Conservation (phyloP, 495 filamentous ascomycete species). For the Penicillium verhagenii region DNA sequence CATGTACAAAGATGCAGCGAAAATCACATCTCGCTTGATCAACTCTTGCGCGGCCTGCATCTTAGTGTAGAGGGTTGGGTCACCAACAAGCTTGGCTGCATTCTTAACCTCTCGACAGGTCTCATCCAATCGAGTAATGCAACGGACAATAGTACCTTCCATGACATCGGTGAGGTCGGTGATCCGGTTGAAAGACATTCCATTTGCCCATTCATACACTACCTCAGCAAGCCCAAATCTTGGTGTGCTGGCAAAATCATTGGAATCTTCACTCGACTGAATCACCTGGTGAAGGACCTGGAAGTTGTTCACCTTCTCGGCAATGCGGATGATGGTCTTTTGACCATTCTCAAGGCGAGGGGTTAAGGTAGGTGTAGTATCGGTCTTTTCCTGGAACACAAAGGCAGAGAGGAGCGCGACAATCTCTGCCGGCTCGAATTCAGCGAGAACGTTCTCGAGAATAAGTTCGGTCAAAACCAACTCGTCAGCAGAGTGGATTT, state of each 20-base stretch:
- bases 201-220: slow-evolving; percentile 96
- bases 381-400: slow-evolving; percentile 98
- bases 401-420: slow-evolving; percentile 91
- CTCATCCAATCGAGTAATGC: slow-evolving; percentile 90
- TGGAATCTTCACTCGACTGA: slow-evolving; percentile 80
- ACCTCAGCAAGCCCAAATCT: slow-evolving; percentile 95
- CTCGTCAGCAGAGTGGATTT: slow-evolving; percentile 96
- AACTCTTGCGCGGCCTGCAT: slow-evolving; percentile 96
- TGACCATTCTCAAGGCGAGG: slow-evolving; percentile 79
- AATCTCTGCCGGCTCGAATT: slow-evolving; percentile 95
- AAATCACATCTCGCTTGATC: slow-evolving; percentile 94
- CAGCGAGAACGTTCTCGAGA: slow-evolving; percentile 91
- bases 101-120: slow-evolving; percentile 97
- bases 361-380: slow-evolving; percentile 78
- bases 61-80: slow-evolving; percentile 88
- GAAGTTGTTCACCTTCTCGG: slow-evolving; percentile 84
- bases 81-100: slow-evolving; percentile 92
- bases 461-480: slow-evolving; percentile 96
- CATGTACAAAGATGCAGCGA: slow-evolving; percentile 85
- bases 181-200: slow-evolving; percentile 98
- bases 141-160: slow-evolving; percentile 93
- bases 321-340: slow-evolving; percentile 80
- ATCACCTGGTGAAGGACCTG: slow-evolving; percentile 90
- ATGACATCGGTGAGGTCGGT: slow-evolving; percentile 95
- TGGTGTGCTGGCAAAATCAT: slow-evolving; percentile 83